Conservation (phyloP, 176 grass and related monocot species). For the Bonia amplexicaulis region DNA sequence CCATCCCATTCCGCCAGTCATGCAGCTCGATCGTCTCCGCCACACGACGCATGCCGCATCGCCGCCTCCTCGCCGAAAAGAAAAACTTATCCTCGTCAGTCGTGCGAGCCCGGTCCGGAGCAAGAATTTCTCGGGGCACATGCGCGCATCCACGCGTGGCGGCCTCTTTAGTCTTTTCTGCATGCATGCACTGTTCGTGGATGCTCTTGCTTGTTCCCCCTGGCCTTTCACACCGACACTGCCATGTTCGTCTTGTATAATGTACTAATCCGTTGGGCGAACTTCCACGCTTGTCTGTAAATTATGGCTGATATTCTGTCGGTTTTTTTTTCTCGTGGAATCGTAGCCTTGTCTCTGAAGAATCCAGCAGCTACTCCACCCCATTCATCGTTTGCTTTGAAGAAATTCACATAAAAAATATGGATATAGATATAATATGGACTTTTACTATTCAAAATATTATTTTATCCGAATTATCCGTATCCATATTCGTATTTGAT, state of each 20-base stretch:
- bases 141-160: background rate
- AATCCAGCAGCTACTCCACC: background rate
- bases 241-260: background rate
- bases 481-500: too few species aligned
- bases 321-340: background rate
- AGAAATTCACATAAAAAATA: background rate
- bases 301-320: background rate
- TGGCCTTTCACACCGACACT: background rate
- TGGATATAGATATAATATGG: too few species aligned
- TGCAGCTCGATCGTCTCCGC: background rate
- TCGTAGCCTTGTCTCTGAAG: background rate
- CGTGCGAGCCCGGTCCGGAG: background rate
- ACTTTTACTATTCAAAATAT: too few species aligned
- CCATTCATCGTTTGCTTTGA: background rate
- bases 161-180: background rate
- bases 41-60: background rate
- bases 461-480: too few species aligned
- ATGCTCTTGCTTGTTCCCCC: background rate
- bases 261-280: background rate
- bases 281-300: background rate
- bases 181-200: too few species aligned
- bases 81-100: background rate
- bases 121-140: background rate
- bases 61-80: background rate
- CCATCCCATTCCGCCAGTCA: background rate